Base-by-base conservation (phyloP, 805 yeast genomes). In the Saccharomycopsis guyanensis region DNA sequence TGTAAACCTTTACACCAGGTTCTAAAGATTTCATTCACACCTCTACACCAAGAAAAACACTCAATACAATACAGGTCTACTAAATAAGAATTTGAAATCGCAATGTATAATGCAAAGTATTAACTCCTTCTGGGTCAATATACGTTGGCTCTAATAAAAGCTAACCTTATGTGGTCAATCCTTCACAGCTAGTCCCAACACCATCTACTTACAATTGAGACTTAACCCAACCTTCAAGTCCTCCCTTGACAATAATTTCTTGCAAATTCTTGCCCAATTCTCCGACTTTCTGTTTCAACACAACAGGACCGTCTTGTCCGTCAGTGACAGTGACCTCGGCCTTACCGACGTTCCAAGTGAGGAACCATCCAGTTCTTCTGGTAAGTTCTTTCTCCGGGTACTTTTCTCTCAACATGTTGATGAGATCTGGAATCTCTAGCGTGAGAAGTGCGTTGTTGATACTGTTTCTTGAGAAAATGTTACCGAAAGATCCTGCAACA, bases 161-260 rank as follows among this genome's bases (percentile, higher is more conserved):
- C n/a, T n/a, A n/a, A n/a, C n/a, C n/a, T n/a, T n/a, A n/a, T n/a
- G n/a, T n/a, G n/a, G n/a, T n/a, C n/a, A n/a, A n/a, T n/a, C n/a
- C n/a, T n/a, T n/a, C n/a, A n/a, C n/a, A n/a, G n/a, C n/a, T n/a
- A n/a, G n/a, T n/a, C n/a, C n/a, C n/a, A n/a, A n/a, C n/a, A n/a
- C n/a, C 29, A 6, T 6, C 29, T 25, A 25, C 29, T 25, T 25
- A 25, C 38, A 82, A 67, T 63, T 86, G 83, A 18, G 88, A 72
- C 65, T 75, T 84, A 49, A 93, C 97, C 99, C 99, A 93, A 36
- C 95, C 95, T 73, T 93, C 99, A 49, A 93, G 77, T 47, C 99
- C 99, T 41, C 98, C 98, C 63, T 87, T 82, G 53, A 91, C 89
- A 55, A 93, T 93, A 59, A 93, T 93, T 57, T 93, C 98, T 69